A percentile compares a stretch with the other conserved stretches of the same genome.
Conservation (phyloP, 2,329 filamentous ascomycete species). For the Sporothrix dimorphospora region DNA sequence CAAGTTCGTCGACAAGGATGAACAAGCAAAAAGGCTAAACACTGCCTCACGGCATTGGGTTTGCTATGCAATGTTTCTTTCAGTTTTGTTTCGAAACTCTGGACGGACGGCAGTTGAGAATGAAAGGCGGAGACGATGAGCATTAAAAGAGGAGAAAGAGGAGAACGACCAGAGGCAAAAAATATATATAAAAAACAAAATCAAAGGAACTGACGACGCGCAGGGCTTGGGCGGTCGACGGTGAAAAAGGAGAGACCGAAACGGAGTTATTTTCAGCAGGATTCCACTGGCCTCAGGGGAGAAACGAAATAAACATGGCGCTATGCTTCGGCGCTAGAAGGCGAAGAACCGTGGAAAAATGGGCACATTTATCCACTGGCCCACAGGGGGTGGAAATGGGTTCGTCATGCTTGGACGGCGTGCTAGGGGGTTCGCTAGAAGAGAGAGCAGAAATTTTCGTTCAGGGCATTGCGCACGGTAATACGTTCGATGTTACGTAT, state of each 20-base stretch:
- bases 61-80: neutral
- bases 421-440: neutral
- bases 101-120: neutral
- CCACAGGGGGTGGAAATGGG: constrained; percentile 13
- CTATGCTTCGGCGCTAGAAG: constrained; percentile 20
- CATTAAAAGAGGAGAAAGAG: neutral
- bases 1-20: neutral
- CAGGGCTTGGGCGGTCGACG: neutral
- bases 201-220: neutral
- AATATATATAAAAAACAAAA: too few relatives aligned
- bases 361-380: neutral
- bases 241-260: neutral
- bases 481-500: constrained; percentile 19
- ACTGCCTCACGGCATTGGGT: neutral
- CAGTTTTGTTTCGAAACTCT: neutral
- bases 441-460: neutral
- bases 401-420: neutral
- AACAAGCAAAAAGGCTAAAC: neutral
- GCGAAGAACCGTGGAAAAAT: neutral
- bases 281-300: neutral
- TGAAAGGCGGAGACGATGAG: neutral
- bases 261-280: constrained; percentile 9
- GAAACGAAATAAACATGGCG: neutral
- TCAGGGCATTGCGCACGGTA: constrained; percentile 16
- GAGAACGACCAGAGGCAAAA: neutral